A percentile compares a stretch with the other conserved stretches of the same genome.
Evolutionary conservation across 768 basidiomycete genomes (phyloP).

Genomic region (Crucibulum laeve): DNA sequence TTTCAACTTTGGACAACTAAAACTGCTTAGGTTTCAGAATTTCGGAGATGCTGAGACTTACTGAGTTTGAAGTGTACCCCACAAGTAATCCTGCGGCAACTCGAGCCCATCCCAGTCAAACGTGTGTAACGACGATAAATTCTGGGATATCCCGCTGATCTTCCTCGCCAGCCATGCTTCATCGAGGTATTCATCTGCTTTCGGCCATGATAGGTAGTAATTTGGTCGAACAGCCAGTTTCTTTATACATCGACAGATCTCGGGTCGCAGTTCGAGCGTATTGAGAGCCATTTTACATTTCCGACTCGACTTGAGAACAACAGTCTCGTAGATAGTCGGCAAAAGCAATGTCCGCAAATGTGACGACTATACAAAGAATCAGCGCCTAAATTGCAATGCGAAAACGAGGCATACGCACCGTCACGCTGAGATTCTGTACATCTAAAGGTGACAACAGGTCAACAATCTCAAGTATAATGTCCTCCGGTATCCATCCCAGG

Average conservation of each 20-base stretch:
- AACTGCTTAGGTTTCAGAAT: neutral
- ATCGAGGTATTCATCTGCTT: slow-evolving; percentile 31
- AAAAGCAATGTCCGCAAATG: slow-evolving; percentile 25
- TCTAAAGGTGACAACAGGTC: slow-evolving; percentile 29
- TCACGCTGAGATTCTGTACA: slow-evolving; percentile 36
- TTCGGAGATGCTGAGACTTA: slow-evolving; percentile 17
- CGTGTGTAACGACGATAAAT: slow-evolving; percentile 29
- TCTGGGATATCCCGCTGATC: slow-evolving; percentile 27
- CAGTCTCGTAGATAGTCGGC: slow-evolving; percentile 39
- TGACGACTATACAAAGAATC: slow-evolving; percentile 18
- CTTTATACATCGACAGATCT: slow-evolving; percentile 33
- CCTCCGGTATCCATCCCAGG: slow-evolving; percentile 29
- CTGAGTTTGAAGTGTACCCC: slow-evolving; percentile 34
- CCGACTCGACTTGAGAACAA: slow-evolving; percentile 38
- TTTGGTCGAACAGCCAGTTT: slow-evolving; percentile 45
- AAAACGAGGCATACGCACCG: slow-evolving; percentile 23
- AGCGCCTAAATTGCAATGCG: slow-evolving; percentile 4
- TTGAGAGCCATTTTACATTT: slow-evolving; percentile 31
- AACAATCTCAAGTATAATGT: slow-evolving; percentile 35
- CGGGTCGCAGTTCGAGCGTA: slow-evolving; percentile 28
- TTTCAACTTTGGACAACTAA: slow-evolving; percentile 38
- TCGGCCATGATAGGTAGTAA: slow-evolving; percentile 50
- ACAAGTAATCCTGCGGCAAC: slow-evolving; percentile 36
- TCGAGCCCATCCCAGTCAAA: slow-evolving; percentile 54
- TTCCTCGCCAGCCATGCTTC: slow-evolving; percentile 36